Evolutionary conservation across 805 yeast species (phyloP), one percentile per base, ranked within the genome.

Genomic region (Vanderwaltozyma yarrowii): DNA sequence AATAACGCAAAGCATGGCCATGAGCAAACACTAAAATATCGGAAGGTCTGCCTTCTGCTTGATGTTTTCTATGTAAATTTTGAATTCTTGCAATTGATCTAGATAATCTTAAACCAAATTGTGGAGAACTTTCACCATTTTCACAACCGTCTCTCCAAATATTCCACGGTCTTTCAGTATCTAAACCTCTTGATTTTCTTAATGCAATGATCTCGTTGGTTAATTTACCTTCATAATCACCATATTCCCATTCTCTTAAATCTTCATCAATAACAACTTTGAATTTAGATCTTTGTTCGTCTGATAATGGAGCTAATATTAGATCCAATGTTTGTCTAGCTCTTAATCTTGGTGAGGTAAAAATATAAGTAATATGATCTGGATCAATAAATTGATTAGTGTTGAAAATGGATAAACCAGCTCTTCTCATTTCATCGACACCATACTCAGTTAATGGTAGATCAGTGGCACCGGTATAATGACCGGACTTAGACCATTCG

Each of bases 71-170:
- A 54, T 84, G 95, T 39, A 80, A 58, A 35, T 61, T 64, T 44
- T 75, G 76, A 47, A 89, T 75, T 45, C 76, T 71, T 1, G 61
- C 67, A 51, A 89, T 84, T 34, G 80, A 71, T 27, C 73, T 58
- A 49, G 89, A 94, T 33, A 89, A 64, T 54, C 97, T 71, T 29
- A 65, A 65, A 2, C 80, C 77, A 31, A 89, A 82, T 37, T 86
- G 70, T 25, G 64, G 59, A 26, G 80, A 69, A 32, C 66, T 60
- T 60, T 89, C 97, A 43, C 96, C 97, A 46, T 77, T 78, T 56
- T 85, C 95, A 61, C 96, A 89, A 3, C 97, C 97, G 51, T 86
- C 87, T 43, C 76, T 62, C 94, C 96, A 88, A 56, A 89, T 87
- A 38, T 70, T 65, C 96, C 96, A 87, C 4, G 66, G 65, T 26